Evolutionary conservation across 345 rosid species (phyloP).

Genomic region (Gossypium longicalyx): DNA sequence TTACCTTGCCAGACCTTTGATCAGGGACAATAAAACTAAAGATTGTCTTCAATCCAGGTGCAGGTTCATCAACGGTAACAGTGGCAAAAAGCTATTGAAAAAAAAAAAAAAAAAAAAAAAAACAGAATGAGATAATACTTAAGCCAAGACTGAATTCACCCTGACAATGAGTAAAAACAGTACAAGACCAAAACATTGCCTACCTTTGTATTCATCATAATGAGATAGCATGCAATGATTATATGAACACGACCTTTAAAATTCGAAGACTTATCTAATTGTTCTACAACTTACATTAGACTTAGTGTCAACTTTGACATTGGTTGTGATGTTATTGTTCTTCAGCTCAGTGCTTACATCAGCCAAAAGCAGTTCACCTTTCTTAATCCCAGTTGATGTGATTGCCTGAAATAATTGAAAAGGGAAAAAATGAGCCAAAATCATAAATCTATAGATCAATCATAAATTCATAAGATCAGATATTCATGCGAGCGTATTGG

Average conservation of each 20-base stretch:
- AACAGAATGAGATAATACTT: background rate
- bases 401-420: conserved; percentile 42
- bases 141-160: background rate
- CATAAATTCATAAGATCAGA: background rate
- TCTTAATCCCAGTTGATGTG: conserved; percentile 69
- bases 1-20: conserved; percentile 92
- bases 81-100: conserved; percentile 66
- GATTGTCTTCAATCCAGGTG: conserved; percentile 88
- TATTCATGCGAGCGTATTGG: background rate
- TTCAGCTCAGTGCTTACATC: conserved; percentile 83
- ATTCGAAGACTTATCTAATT: background rate
- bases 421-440: background rate
- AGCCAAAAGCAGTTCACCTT: conserved; percentile 71
- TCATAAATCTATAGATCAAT: background rate
- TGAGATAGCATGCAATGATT: background rate
- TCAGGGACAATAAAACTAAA: conserved; percentile 77
- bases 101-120: background rate
- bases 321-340: conserved; percentile 84
- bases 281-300: conserved; percentile 57
- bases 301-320: conserved; percentile 75
- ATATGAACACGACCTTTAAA: background rate
- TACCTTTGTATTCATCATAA: background rate
- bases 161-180: background rate
- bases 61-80: conserved; percentile 70
- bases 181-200: background rate